Percentiles rank a stretch among this genome's conserved stretches.
Evolutionary conservation across 2,329 filamentous ascomycete genomes (phyloP).

Genomic region (Xylaria sp.): DNA sequence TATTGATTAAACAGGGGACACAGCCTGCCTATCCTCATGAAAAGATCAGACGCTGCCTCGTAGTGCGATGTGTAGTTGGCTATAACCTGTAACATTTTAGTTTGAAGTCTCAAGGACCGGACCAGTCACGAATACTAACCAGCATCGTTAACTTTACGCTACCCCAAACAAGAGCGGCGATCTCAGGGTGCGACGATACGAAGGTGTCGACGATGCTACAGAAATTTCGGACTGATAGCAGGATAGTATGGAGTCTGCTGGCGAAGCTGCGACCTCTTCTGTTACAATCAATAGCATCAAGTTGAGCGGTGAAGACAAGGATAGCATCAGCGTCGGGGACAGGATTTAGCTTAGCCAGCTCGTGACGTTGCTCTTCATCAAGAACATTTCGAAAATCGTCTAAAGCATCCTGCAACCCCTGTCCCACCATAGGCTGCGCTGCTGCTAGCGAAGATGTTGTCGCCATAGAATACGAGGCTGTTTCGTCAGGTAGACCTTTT

Average conservation of each 20-base stretch:
- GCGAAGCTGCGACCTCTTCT: background rate
- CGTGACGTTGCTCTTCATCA: background rate
- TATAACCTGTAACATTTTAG: background rate
- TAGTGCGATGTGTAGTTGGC: slow-evolving; percentile 52
- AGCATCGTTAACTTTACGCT: background rate
- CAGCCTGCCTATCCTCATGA: slow-evolving; percentile 50
- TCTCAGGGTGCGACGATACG: background rate
- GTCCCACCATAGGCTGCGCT: too few relatives aligned
- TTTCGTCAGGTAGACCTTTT: too few relatives aligned
- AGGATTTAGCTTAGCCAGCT: background rate
- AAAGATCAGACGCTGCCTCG: slow-evolving; percentile 51
- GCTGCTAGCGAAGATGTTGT: too few relatives aligned
- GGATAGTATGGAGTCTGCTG: background rate
- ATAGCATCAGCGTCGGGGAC: background rate
- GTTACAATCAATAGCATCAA: background rate
- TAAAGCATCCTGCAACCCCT: background rate
- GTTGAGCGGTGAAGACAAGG: slow-evolving; percentile 5
- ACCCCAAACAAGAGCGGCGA: background rate
- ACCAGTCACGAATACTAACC: background rate
- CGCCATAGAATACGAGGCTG: too few relatives aligned
- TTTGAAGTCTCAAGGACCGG: background rate
- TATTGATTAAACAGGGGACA: slow-evolving; percentile 54
- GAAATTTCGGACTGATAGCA: background rate
- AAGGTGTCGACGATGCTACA: background rate
- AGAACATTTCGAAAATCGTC: background rate